Percentiles rank a stretch among this genome's conserved stretches.
Evolutionary conservation across 106 monocot genomes (phyloP).

Genomic region (Dendrobium huoshanense): DNA sequence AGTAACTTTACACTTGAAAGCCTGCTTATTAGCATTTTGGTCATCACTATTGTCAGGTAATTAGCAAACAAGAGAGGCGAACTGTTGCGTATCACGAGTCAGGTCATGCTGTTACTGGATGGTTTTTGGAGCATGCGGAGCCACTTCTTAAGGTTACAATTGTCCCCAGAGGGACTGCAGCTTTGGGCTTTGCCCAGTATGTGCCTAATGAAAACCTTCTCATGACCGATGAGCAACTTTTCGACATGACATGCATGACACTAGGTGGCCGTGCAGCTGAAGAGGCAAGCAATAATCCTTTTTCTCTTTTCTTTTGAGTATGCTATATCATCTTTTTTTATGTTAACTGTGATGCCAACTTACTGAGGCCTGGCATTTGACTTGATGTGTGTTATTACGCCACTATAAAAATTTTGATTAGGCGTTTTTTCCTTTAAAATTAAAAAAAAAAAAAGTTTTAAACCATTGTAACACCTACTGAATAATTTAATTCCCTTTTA

Average conservation of each 20-base stretch:
- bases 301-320: not conserved
- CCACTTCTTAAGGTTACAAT: constrained; percentile 91
- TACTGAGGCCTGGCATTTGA: not conserved
- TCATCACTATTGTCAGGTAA: constrained; percentile 41
- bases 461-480: not conserved
- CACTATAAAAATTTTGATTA: not conserved
- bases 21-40: not conserved
- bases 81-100: constrained; percentile 95
- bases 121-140: constrained; percentile 94
- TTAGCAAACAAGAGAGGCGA: constrained; percentile 72
- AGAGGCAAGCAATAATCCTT: constrained; percentile 49
- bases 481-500: not conserved
- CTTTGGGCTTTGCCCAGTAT: constrained; percentile 90
- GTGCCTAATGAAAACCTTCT: constrained; percentile 86
- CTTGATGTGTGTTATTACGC: not conserved
- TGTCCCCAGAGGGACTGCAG: constrained; percentile 85
- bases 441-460: not conserved
- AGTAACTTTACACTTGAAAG: not conserved
- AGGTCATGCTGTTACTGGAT: constrained; percentile 85
- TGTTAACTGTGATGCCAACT: not conserved
- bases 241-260: constrained; percentile 96
- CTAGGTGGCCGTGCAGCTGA: constrained; percentile 89
- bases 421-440: too few relatives aligned
- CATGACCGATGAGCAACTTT: constrained; percentile 87
- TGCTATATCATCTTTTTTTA: not conserved